A percentile compares a stretch with the other conserved stretches of the same genome.
phyloP scores from a whole-genome alignment of 345 rosid genomes.

The Brassica juncea region DNA sequence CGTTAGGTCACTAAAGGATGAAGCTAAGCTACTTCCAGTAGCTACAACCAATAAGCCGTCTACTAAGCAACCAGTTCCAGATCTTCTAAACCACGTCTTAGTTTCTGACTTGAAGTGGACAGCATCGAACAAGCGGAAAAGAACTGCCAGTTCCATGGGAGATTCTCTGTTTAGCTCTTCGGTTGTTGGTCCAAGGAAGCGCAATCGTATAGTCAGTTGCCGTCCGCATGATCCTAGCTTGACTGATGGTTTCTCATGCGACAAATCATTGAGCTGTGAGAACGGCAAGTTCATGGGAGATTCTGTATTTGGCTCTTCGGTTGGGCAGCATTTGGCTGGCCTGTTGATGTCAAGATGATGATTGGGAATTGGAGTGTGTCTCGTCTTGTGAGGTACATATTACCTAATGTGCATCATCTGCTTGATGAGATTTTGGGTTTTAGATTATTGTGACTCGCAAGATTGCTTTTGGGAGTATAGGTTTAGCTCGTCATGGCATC shows the following conservation, averaged over 20 bases:
- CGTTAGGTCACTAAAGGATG: background rate
- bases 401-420: constrained; percentile 34
- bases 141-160: constrained; percentile 47
- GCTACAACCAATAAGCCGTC: constrained; percentile 30
- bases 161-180: constrained; percentile 51
- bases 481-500: constrained; percentile 34
- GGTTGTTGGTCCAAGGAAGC: constrained; percentile 44
- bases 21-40: constrained; percentile 28
- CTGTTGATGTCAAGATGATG: constrained; percentile 71
- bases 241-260: constrained; percentile 18
- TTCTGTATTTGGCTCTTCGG: constrained; percentile 52
- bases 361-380: constrained; percentile 3
- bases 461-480: constrained; percentile 5
- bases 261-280: constrained; percentile 53
- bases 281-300: constrained; percentile 68
- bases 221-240: constrained; percentile 37
- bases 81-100: constrained; percentile 56
- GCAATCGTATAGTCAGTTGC: constrained; percentile 47
- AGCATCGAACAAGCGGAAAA: constrained; percentile 58
- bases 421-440: constrained; percentile 37
- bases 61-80: constrained; percentile 40
- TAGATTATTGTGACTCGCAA: constrained; percentile 25
- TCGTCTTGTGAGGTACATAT: constrained; percentile 26
- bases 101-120: constrained; percentile 70
- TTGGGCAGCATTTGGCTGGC: constrained; percentile 53